A percentile compares a stretch with the other conserved stretches of the same genome.
Evolutionary conservation across 495 filamentous ascomycete species (phyloP).

Genomic region (Evansstolkia leycettana): DNA sequence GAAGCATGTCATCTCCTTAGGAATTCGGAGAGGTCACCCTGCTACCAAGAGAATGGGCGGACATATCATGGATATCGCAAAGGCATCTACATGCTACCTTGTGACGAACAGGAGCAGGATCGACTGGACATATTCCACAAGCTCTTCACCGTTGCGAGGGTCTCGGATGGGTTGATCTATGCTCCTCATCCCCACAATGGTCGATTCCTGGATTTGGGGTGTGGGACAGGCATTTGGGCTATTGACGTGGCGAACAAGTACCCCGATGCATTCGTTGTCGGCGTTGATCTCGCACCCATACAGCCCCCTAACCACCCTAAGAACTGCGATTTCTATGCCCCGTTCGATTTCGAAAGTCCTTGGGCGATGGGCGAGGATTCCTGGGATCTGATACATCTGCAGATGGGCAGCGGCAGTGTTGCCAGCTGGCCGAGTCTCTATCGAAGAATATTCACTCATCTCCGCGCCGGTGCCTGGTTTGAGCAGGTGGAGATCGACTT

Average conservation of each 20-base stretch:
- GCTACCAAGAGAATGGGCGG: slow-evolving; percentile 34
- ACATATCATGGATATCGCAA: slow-evolving; percentile 36
- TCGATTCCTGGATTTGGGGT: slow-evolving; percentile 70
- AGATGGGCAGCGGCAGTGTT: slow-evolving; percentile 72
- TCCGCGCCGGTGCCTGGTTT: slow-evolving; percentile 70
- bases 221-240: slow-evolving; percentile 84
- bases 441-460: slow-evolving; percentile 56
- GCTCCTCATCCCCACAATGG: slow-evolving; percentile 39
- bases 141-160: slow-evolving; percentile 55
- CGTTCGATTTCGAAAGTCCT: slow-evolving; percentile 68
- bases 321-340: slow-evolving; percentile 54
- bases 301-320: slow-evolving; percentile 64
- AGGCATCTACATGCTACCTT: slow-evolving; percentile 38
- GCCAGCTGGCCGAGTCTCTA: slow-evolving; percentile 68
- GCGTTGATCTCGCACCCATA: slow-evolving; percentile 68
- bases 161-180: slow-evolving; percentile 35
- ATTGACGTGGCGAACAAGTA: slow-evolving; percentile 73
- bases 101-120: slow-evolving; percentile 54
- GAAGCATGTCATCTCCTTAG: slow-evolving; percentile 8
- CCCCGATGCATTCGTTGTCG: slow-evolving; percentile 49
- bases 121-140: slow-evolving; percentile 72
- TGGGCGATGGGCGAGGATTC: slow-evolving; percentile 65
- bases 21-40: slow-evolving; percentile 20
- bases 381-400: slow-evolving; percentile 80
- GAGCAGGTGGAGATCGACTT: slow-evolving; percentile 94